These are phyloP conservation scores for Favolaschia claudopus DNA, from an alignment of 768 basidiomycete genomes.

Conservation along the genomic window DNA sequence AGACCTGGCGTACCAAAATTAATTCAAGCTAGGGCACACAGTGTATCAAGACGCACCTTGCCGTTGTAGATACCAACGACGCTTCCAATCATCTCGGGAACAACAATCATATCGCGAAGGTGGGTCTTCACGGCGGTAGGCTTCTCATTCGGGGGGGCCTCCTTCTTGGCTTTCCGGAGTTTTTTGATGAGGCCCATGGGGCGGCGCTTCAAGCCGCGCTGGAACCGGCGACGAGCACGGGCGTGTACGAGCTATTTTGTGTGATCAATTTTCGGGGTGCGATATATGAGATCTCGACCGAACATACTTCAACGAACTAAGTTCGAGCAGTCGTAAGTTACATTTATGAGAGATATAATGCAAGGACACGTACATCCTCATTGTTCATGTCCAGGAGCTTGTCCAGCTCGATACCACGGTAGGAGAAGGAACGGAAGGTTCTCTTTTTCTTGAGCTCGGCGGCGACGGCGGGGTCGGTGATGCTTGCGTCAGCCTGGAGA, in stretches of 20 bases:
- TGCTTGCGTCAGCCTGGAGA: constrained; percentile 74
- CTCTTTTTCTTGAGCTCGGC: constrained; percentile 99
- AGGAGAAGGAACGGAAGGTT: constrained; percentile 98
- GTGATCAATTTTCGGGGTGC: constrained; percentile 1
- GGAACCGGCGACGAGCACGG: constrained; percentile 98
- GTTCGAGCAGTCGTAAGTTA: constrained; percentile 4
- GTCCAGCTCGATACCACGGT: constrained; percentile 98
- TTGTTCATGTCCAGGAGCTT: constrained; percentile 96
- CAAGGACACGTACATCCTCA: constrained; percentile 77
- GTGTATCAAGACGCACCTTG: constrained; percentile 62
- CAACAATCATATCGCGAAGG: constrained; percentile 99
- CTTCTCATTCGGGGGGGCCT: constrained; percentile 99
- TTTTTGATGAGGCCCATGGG: constrained; percentile 99
- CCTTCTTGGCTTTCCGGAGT: constrained; percentile 99
- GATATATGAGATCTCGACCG: background rate
- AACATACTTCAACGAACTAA: constrained; percentile 82
- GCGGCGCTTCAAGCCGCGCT: constrained; percentile 97
- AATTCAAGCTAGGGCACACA: background rate
- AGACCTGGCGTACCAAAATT: constrained; percentile 57
- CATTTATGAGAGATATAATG: background rate
- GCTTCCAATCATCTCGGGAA: constrained; percentile 99
- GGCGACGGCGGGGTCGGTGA: constrained; percentile 93
- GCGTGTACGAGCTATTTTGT: constrained; percentile 88
- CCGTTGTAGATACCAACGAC: constrained; percentile 99
- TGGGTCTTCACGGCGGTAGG: constrained; percentile 99